Evolutionary conservation across 768 basidiomycete species (phyloP), one percentile per base, ranked within the genome.

Genomic region (Pholiota conissans): DNA sequence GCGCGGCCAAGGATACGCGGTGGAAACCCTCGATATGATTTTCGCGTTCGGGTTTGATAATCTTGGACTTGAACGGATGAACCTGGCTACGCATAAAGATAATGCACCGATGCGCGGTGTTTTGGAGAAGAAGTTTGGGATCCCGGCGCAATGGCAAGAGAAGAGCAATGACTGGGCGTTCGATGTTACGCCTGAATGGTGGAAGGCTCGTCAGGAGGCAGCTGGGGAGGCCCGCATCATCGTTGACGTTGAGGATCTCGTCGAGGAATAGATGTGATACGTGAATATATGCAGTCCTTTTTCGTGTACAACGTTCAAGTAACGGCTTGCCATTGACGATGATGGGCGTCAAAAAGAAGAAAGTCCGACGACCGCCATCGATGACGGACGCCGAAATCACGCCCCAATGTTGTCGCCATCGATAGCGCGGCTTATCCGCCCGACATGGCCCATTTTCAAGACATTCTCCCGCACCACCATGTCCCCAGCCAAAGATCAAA

Each of bases 31-130:
- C 10, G 62, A 63, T 22, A 58, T 67, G 58, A 54, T 56, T 3
- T 65, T 67, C 40, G 63, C 66, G 9, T 63, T 58, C 16, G 66
- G 60, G 16, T 65, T 65, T 35, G 66, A 65, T 40, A 54, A 63
- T 34, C 40, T 67, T 13, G 58, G 53, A 8, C 50, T 65, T 16
- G 58, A 65, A 34, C 56, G 26, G 1, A 59, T 67, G 16, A 18
- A 58, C 2, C 57, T 64, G 6, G 51, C 46, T 0, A 67, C 63
- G n/a, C 18, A 42, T 20, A 54, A 58, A 13, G 63, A 65, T 16
- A 67, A 67, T 49, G 35, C 55, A 6, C 60, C 66, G 1, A 67
- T 62, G 63, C 39, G 49, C 3, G 51, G 28, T 2, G 28, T 67
- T 5, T 24, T 65, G 55, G 61, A 67, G 55, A 61, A 60, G 50